phyloP scores from a whole-genome alignment of 176 grass and related monocot genomes.

The Zoysia pacifica region DNA sequence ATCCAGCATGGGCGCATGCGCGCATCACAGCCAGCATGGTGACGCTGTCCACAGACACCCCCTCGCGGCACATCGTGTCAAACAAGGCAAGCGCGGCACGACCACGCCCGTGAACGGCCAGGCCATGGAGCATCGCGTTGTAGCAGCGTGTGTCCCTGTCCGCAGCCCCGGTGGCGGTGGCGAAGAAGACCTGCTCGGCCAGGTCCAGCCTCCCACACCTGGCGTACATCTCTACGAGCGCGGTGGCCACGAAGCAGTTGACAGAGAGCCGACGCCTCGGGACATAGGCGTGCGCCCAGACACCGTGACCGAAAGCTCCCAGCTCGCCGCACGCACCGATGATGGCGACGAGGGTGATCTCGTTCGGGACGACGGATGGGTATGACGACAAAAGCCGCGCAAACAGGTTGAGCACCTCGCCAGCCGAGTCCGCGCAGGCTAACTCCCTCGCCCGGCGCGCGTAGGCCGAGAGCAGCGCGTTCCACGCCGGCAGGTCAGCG shows the following conservation, averaged over 20 bases:
- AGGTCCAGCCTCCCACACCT: constrained; percentile 47
- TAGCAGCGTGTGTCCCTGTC: constrained; percentile 50
- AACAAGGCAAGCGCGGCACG: constrained; percentile 35
- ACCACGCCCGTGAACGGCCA: constrained; percentile 44
- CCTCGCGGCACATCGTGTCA: constrained; percentile 28
- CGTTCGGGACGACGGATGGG: neutral
- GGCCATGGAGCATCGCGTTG: constrained; percentile 51
- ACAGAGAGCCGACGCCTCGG: neutral
- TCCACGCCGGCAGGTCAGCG: constrained; percentile 50
- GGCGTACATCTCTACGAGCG: constrained; percentile 49
- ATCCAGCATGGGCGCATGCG: constrained; percentile 45
- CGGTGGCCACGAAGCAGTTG: constrained; percentile 38
- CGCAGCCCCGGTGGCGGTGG: too few relatives aligned
- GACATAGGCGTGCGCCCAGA: constrained; percentile 47
- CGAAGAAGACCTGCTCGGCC: constrained; percentile 42
- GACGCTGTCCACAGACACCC: constrained; percentile 28
- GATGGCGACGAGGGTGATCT: constrained; percentile 53
- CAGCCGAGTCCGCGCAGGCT: constrained; percentile 1
- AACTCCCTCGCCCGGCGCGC: constrained; percentile 5
- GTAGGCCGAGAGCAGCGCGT: constrained; percentile 37
- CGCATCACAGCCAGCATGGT: constrained; percentile 45
- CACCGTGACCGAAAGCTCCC: constrained; percentile 35
- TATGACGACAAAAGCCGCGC: neutral
- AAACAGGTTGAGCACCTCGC: constrained; percentile 37
- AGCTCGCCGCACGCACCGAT: constrained; percentile 43